Base-by-base conservation (phyloP, 805 yeast genomes). In the Candida oleophila region DNA sequence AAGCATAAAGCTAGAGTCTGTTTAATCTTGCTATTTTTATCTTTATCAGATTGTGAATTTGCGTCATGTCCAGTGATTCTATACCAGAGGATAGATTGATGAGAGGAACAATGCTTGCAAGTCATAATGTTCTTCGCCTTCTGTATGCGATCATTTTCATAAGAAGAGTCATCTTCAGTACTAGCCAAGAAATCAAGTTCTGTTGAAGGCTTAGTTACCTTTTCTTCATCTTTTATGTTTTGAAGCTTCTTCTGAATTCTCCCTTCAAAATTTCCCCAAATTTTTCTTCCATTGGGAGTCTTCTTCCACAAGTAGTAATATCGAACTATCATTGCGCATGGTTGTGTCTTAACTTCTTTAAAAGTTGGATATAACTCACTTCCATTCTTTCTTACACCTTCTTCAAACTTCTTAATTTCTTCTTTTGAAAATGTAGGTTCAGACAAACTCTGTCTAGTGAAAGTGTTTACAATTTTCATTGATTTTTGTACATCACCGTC, bases 241-340 rank as follows among this genome's bases (percentile, higher is more conserved):
- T 78, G 82, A 32, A 71, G 49, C 54, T 81, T 79, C 59, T 85
- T 86, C 53, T 81, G 81, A 36, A 74, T 64, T 43, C 96, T 66
- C 0, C 94, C 95, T 38, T 82, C 83, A 59, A 68, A 88, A 57
- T 84, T 82, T 32, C 89, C 96, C 96, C 97, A 88, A 15, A 89
- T 86, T 37, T 62, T 59, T 51, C 78, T 82, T 0, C 97, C 97
- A 38, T 74, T 74, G 25, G 77, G 69, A 0, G 96, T 85, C 62
- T 91, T 91, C 65, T 91, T 91, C 98, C 98, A 92, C 44, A 89
- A 68, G 57, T 92, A 92, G 58, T 89, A 92, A 61, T 76, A 90
- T 47, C 97, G 68, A 1, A 92, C 98, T 51, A 90, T 73, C 84
- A 85, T 87, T 0, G 91, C 78, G 46, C 82, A 69, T 0, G 89